Evolutionary conservation across 306 rosid species (phyloP).

Genomic region (Castanospermum australe): DNA sequence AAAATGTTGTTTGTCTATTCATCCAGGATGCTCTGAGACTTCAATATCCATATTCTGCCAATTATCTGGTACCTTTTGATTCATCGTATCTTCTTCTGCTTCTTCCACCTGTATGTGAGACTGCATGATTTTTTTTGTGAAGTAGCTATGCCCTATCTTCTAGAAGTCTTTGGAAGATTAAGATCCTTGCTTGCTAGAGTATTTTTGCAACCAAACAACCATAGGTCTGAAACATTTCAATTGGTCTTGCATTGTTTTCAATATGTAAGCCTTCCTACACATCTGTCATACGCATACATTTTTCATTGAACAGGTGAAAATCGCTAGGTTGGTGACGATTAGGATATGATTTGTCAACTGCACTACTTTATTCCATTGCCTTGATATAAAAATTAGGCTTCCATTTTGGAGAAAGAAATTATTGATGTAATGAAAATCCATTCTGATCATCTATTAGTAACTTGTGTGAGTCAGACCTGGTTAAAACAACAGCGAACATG

Average conservation of each 20-base stretch:
- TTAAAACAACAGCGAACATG: background rate
- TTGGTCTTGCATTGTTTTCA: conserved; percentile 26
- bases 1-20: conserved; percentile 40
- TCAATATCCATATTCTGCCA: conserved; percentile 43
- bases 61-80: conserved; percentile 44
- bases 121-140: conserved; percentile 22
- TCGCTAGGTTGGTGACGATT: background rate
- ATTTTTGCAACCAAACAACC: conserved; percentile 23
- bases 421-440: background rate
- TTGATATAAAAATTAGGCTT: background rate
- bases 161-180: conserved; percentile 14
- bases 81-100: conserved; percentile 33
- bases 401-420: background rate
- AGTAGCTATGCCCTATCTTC: conserved; percentile 23
- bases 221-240: background rate
- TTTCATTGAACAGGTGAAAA: conserved; percentile 15
- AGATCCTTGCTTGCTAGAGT: conserved; percentile 26
- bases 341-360: conserved; percentile 1
- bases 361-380: background rate
- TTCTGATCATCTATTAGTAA: background rate
- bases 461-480: conserved; percentile 2
- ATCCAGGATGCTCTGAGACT: conserved; percentile 45
- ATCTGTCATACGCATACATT: background rate
- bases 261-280: conserved; percentile 12
- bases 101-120: conserved; percentile 30